phyloP scores from a whole-genome alignment of 2,329 filamentous ascomycete genomes.

The Penicillium palitans region DNA sequence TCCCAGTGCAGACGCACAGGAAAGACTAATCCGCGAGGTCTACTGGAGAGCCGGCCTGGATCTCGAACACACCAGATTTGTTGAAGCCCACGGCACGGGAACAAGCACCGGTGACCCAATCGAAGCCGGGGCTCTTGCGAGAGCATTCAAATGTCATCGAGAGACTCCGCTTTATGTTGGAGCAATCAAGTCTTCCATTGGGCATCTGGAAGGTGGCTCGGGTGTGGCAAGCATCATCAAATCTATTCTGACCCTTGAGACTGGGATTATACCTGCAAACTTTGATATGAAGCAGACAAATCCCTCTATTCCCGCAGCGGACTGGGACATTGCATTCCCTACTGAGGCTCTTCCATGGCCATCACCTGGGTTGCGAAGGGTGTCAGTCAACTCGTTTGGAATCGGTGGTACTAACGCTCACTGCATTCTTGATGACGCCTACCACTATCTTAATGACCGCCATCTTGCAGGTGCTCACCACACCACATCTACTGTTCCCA shows the following conservation, averaged over 20 bases:
- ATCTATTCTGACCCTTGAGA: constrained; percentile 46
- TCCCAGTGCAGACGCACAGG: constrained; percentile 42
- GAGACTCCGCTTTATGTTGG: constrained; percentile 30
- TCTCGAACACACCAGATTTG: constrained; percentile 25
- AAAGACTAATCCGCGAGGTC: constrained; percentile 33
- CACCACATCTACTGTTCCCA: constrained; percentile 8
- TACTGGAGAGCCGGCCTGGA: constrained; percentile 34
- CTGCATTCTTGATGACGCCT: constrained; percentile 35
- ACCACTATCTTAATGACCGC: constrained; percentile 21
- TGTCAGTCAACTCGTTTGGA: constrained; percentile 41
- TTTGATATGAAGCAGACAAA: constrained; percentile 45
- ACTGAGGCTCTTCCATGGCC: constrained; percentile 29
- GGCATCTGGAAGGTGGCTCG: constrained; percentile 32
- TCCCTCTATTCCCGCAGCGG: constrained; percentile 34
- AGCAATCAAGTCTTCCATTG: constrained; percentile 27
- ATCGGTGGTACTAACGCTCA: constrained; percentile 39
- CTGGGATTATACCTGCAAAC: constrained; percentile 48
- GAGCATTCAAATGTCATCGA: constrained; percentile 26
- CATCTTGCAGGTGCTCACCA: constrained; percentile 12
- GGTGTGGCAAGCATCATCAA: constrained; percentile 43
- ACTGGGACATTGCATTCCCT: constrained; percentile 37
- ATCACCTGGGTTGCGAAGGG: constrained; percentile 24
- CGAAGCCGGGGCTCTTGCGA: constrained; percentile 32
- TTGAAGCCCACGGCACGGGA: constrained; percentile 38
- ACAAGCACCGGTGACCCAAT: constrained; percentile 38